Evolutionary conservation across 208 protist genomes (phyloP), one percentile per base, ranked within the genome.

Genomic region (Crithidia brevicula): DNA sequence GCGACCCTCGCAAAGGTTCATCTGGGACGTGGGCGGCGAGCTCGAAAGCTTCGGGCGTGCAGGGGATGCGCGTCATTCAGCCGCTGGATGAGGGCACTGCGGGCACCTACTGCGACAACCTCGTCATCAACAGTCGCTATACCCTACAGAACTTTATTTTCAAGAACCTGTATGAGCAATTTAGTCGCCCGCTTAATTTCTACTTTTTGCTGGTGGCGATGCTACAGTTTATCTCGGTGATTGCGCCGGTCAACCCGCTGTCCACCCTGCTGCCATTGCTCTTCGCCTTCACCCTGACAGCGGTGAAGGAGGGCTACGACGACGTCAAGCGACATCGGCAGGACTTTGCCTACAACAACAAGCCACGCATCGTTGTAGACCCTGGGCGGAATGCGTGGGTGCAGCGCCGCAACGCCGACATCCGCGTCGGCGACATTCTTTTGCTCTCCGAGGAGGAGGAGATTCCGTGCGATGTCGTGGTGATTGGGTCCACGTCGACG

Each of bases 81-180:
- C 89, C 86, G 1, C 69, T 91, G 1, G 75, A 86, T 45, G 43
- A 66, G 2, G 16, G 15, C 15, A 67, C 78, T 2, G 86, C 85
- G n/a, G 60, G n/a, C 13, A 23, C 13, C n/a, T 88, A 90, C 64
- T 63, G 61, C 51, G 70, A 77, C 57, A 99, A 99, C 78, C 80
- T 71, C 15, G 85, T 98, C 11, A 77, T 74, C 28, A 98, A 97
- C 46, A 91, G 92, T 52, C 98, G 98, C 67, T 99, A 99, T 83
- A 98, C 88, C 4, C 22, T 92, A 0, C 72, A 89, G 3, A 99
- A 87, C 47, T 99, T 99, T 70, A 27, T 99, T 1, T 93, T 96
- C 51, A 88, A 95, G 46, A 99, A 98, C 49, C 72, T 99, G 9
- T 98, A 91, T 59, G 97, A 98, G 73, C 98, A 99, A 85, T 99